Conservation (phyloP, 2,329 filamentous ascomycete genomes). For the Colletotrichum orbiculare region DNA sequence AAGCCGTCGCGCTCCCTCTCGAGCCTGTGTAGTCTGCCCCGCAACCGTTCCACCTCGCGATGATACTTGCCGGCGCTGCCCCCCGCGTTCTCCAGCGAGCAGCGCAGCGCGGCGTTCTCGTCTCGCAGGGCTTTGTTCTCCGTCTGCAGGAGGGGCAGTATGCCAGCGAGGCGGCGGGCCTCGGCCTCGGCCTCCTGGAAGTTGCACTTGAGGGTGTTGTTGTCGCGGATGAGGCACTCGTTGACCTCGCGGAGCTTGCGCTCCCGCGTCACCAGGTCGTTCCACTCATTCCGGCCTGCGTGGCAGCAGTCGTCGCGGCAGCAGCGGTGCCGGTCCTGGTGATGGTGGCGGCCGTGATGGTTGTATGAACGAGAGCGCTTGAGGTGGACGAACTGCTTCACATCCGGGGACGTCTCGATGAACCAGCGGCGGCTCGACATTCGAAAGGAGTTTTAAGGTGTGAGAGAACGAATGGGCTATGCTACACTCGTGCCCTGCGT, state of each 20-base stretch:
- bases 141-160: constrained; percentile 50
- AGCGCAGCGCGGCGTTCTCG: constrained; percentile 54
- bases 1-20: constrained; percentile 52
- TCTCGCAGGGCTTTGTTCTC: constrained; percentile 49
- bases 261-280: constrained; percentile 50
- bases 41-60: constrained; percentile 47
- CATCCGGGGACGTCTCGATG: constrained; percentile 49
- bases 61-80: constrained; percentile 45
- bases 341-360: constrained; percentile 45
- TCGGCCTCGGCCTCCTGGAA: constrained; percentile 50
- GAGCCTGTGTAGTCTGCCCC: constrained; percentile 47
- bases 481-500: constrained; percentile 34
- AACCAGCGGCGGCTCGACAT: constrained; percentile 51
- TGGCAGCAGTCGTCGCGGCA: constrained; percentile 48
- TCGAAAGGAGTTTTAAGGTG: constrained; percentile 21
- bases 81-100: constrained; percentile 48
- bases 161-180: constrained; percentile 46
- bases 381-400: constrained; percentile 51
- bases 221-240: constrained; percentile 45
- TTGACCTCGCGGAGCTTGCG: constrained; percentile 49
- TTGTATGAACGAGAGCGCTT: constrained; percentile 52
- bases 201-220: constrained; percentile 48
- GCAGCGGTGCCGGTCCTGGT: constrained; percentile 37
- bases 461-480: constrained; percentile 14
- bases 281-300: constrained; percentile 51